phyloP scores from a whole-genome alignment of 169 alveolate genomes.

The Babesia ovata region DNA sequence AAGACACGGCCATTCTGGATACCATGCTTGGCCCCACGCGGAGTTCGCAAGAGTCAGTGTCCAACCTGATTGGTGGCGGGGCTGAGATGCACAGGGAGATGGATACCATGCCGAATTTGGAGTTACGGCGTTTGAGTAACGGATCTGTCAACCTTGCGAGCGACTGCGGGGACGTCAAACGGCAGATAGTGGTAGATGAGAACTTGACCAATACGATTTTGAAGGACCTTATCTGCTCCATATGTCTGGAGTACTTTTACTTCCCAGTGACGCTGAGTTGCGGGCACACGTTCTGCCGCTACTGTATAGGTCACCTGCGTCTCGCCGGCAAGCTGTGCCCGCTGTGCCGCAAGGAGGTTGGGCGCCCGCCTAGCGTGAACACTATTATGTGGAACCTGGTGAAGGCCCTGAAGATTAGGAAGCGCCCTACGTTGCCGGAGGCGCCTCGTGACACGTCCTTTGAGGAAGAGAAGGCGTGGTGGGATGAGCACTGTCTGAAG shows the following conservation, averaged over 20 bases:
- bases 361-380: slow-evolving; percentile 77
- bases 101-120: slow-evolving; percentile 14
- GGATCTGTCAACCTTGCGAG: slow-evolving; percentile 45
- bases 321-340: slow-evolving; percentile 83
- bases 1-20: slow-evolving; percentile 33
- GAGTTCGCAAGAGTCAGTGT: slow-evolving; percentile 17
- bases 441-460: slow-evolving; percentile 44
- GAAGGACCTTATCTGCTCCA: slow-evolving; percentile 86
- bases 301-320: slow-evolving; percentile 83
- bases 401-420: slow-evolving; percentile 70
- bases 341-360: slow-evolving; percentile 85
- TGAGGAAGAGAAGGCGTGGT: slow-evolving; percentile 74
- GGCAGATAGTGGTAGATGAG: slow-evolving; percentile 55
- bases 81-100: slow-evolving; percentile 9
- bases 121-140: slow-evolving; percentile 33
- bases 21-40: slow-evolving; percentile 35
- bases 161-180: slow-evolving; percentile 54
- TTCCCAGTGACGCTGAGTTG: slow-evolving; percentile 88
- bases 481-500: slow-evolving; percentile 79
- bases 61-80: slow-evolving; percentile 7
- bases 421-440: slow-evolving; percentile 42
- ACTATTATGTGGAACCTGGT: slow-evolving; percentile 82
- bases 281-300: slow-evolving; percentile 90
- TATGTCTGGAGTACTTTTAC: slow-evolving; percentile 84
- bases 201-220: slow-evolving; percentile 45